Base-by-base conservation (phyloP, 768 basidiomycete genomes). In the Strobilomyces echinocephalus region DNA sequence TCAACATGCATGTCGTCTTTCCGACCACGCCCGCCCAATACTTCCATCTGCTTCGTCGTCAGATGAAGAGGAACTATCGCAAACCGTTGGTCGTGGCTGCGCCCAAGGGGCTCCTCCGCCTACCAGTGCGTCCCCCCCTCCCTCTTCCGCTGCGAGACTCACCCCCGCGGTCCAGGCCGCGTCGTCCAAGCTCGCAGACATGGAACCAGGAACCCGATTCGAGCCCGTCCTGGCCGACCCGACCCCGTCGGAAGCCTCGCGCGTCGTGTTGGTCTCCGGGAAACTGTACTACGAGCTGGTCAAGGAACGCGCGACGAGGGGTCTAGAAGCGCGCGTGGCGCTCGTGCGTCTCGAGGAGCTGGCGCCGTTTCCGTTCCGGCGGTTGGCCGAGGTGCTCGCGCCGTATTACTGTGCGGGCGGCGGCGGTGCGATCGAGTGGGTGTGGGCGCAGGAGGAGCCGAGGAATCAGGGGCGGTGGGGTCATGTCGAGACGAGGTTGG, bases 21-120 rank as follows among this genome's bases (percentile, higher is more conserved):
- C 91, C 91, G 0, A 94, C 92, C 1, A 95, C 93, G 0, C 81
- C 94, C 0, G 88, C 90, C 1, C 91, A 95, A 53, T 92, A 94
- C 60, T 97, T 95, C 81, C 94, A 95, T 67, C 76, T 95, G 1
- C 75, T 97, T n/a, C 76, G 93, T 50, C 77, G 93, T 45, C 94
- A 95, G 68, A 81, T 94, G 63, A 76, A 79, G 62, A 76, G 93
- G 41, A 91, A 92, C 59, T 95, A 85, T 72, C 77, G 93, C 52
- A 94, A 91, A 65, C 94, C 93, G 0, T 73, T 95, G 45, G 74
- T 95, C 28, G 81, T 97, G 7, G 88, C 88, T 11, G 85, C 82
- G 4, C 93, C 94, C 0, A 97, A 97, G 63, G 88, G 84, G 2
- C 73, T 95, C 12, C 73, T 95, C 10, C 79, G 92, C 21, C 75